These are phyloP conservation scores for Arachis monticola DNA, from an alignment of 331 rosid species.

Conservation along the genomic window DNA sequence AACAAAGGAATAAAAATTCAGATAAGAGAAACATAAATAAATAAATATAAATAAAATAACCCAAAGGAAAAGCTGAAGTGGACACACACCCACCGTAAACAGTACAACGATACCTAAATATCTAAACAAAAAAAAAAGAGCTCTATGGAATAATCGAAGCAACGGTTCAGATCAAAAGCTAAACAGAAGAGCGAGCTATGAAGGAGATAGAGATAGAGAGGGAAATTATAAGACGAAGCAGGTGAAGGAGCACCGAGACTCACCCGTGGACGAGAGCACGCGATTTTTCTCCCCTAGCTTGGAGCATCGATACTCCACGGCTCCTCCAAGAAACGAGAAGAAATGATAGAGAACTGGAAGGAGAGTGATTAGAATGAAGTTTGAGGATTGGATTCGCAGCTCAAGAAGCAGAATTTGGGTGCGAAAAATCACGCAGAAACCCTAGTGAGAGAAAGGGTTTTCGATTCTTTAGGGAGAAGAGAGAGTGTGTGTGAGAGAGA, in stretches of 20 bases:
- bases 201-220: slow-evolving; percentile 11
- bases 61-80: slow-evolving; percentile 43
- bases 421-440: slow-evolving; percentile 58
- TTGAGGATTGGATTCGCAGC: slow-evolving; percentile 47
- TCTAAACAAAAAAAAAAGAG: slow-evolving; percentile 28
- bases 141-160: slow-evolving; percentile 32
- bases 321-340: slow-evolving; percentile 29
- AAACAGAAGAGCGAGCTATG: slow-evolving; percentile 27
- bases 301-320: slow-evolving; percentile 52
- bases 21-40: slow-evolving; percentile 11
- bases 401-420: slow-evolving; percentile 47
- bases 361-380: slow-evolving; percentile 20
- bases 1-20: slow-evolving; percentile 40
- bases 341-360: slow-evolving; percentile 3
- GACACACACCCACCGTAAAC: slow-evolving; percentile 41
- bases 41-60: background rate
- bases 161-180: slow-evolving; percentile 29
- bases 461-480: slow-evolving; percentile 45
- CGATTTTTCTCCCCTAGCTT: slow-evolving; percentile 22
- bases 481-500: slow-evolving; percentile 3
- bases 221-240: slow-evolving; percentile 31
- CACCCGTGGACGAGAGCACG: slow-evolving; percentile 23
- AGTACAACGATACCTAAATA: slow-evolving; percentile 48
- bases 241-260: slow-evolving; percentile 32
- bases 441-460: slow-evolving; percentile 69